Percentiles rank a stretch among this genome's conserved stretches.
phyloP scores from a whole-genome alignment of 352 stramenopile genomes.

The Globisporangium spiculum region DNA sequence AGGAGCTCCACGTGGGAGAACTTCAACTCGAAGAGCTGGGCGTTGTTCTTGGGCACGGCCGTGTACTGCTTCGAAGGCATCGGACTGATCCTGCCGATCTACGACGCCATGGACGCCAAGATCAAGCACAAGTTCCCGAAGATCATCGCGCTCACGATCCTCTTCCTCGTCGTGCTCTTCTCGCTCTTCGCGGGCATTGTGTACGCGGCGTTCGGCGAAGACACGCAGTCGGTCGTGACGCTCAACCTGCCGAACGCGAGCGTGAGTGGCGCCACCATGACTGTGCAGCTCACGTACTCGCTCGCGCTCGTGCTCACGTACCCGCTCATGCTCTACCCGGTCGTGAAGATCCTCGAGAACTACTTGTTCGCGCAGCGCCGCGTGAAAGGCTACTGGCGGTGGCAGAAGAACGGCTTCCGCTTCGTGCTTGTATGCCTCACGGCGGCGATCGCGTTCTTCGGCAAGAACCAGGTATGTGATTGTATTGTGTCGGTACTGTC shows the following conservation, averaged over 20 bases:
- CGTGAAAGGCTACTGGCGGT: slow-evolving; percentile 58
- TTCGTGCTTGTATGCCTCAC: slow-evolving; percentile 62
- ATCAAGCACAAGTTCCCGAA: slow-evolving; percentile 62
- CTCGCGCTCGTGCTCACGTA: slow-evolving; percentile 69
- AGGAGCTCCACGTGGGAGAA: slow-evolving; percentile 47
- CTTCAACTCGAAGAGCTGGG: slow-evolving; percentile 66
- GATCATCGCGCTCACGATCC: slow-evolving; percentile 44
- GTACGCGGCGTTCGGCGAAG: slow-evolving; percentile 50
- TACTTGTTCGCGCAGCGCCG: slow-evolving; percentile 44
- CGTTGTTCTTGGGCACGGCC: slow-evolving; percentile 55
- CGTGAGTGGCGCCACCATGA: slow-evolving; percentile 52
- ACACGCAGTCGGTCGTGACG: slow-evolving; percentile 58
- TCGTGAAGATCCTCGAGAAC: slow-evolving; percentile 69
- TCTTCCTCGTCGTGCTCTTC: slow-evolving; percentile 54
- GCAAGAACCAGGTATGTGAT: slow-evolving; percentile 39
- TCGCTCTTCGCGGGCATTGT: slow-evolving; percentile 54
- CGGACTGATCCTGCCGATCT: slow-evolving; percentile 62
- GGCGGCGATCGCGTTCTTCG: slow-evolving; percentile 58
- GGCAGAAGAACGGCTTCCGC: slow-evolving; percentile 66
- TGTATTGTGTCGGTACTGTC: neutral
- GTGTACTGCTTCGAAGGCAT: slow-evolving; percentile 79
- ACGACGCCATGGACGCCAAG: slow-evolving; percentile 54
- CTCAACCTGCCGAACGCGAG: slow-evolving; percentile 54
- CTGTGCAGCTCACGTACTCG: slow-evolving; percentile 64
- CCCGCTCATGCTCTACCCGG: slow-evolving; percentile 68